Conservation (phyloP, 139 green algal species). For the Chlorella vulgaris region DNA sequence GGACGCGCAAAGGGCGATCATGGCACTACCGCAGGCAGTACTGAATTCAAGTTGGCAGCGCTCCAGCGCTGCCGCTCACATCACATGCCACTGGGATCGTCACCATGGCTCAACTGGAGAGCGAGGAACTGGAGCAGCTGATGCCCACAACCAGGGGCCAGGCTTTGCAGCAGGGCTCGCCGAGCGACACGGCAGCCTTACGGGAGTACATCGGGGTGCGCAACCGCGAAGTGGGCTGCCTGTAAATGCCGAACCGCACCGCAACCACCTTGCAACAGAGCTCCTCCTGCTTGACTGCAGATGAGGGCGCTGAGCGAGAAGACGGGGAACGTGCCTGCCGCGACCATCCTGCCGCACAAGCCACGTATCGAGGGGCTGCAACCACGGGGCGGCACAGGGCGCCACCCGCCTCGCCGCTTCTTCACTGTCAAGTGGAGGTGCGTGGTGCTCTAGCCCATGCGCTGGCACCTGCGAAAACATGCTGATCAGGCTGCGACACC, state of each 20-base stretch:
- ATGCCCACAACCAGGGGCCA: constrained; percentile 1
- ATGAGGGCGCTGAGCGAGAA: constrained; percentile 17
- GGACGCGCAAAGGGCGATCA: no score
- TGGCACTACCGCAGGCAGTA: no score
- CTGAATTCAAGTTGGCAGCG: no score
- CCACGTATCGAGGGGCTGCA: constrained; percentile 9
- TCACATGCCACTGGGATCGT: not conserved
- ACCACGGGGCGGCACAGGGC: constrained; percentile 2
- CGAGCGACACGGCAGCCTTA: constrained; percentile 18
- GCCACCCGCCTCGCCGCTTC: constrained; percentile 16
- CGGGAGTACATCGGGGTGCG: constrained; percentile 35
- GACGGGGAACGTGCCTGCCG: constrained; percentile 4
- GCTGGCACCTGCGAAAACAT: no score
- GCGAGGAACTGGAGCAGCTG: constrained; percentile 26
- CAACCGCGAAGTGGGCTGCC: not conserved
- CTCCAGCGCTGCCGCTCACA: not conserved
- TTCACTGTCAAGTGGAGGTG: constrained; percentile 33
- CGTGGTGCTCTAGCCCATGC: no score
- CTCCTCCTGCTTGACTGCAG: not conserved
- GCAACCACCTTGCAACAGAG: constrained; percentile 4
- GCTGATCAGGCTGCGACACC: no score
- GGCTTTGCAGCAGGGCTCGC: not conserved
- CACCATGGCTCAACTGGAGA: constrained; percentile 15
- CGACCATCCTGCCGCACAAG: constrained; percentile 10
- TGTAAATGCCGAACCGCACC: not conserved